phyloP scores from a whole-genome alignment of 495 filamentous ascomycete species.

The Penicillium pancosmium region DNA sequence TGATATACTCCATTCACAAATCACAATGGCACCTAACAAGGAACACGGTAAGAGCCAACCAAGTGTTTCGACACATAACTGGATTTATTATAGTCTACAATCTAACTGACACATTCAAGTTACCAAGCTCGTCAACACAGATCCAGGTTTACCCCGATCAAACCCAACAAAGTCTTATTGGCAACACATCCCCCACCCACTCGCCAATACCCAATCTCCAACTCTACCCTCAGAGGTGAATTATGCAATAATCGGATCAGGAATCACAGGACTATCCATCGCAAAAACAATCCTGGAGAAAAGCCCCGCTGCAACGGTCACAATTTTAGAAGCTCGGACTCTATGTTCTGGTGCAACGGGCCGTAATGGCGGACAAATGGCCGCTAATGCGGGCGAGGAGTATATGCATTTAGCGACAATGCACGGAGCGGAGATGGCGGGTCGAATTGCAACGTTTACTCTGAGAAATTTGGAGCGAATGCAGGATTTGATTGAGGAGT shows the following conservation, averaged over 20 bases:
- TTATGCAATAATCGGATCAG: conserved; percentile 68
- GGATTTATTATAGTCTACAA: background rate
- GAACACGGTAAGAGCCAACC: background rate
- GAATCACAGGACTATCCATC: conserved; percentile 66
- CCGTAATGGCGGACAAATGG: conserved; percentile 48
- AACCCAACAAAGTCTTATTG: conserved; percentile 72
- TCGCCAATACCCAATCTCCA: conserved; percentile 54
- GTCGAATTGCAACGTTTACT: conserved; percentile 34
- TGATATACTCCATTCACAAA: background rate
- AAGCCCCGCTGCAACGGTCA: conserved; percentile 26
- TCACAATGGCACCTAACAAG: background rate
- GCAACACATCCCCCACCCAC: conserved; percentile 63
- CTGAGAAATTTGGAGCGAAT: conserved; percentile 34
- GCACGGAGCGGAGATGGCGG: conserved; percentile 30
- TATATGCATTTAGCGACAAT: conserved; percentile 28
- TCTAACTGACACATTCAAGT: conserved; percentile 7
- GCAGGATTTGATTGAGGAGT: conserved; percentile 27
- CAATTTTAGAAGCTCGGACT: conserved; percentile 70
- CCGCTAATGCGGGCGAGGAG: conserved; percentile 37
- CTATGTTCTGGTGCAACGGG: conserved; percentile 83
- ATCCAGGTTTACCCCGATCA: conserved; percentile 49
- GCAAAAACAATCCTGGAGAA: conserved; percentile 58
- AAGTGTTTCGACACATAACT: background rate
- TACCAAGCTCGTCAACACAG: conserved; percentile 26
- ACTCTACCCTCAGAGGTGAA: conserved; percentile 52